Percentiles rank a stretch among this genome's conserved stretches.
Evolutionary conservation across 78 protist species (phyloP).

Genomic region (slime mould (Dictyostelium discoideum)): DNA sequence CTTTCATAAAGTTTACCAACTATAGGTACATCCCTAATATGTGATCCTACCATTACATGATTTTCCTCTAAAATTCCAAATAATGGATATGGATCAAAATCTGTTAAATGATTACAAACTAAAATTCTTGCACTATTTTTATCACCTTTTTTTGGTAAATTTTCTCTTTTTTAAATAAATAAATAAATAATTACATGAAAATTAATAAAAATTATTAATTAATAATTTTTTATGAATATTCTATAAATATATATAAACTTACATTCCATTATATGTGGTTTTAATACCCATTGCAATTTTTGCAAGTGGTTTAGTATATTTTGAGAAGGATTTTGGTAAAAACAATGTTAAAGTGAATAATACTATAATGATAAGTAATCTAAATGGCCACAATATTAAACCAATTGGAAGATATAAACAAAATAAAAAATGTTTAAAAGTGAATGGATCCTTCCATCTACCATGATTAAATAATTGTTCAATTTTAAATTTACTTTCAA

Average conservation of each 20-base stretch:
- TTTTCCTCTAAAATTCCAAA: not conserved
- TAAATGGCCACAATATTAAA: slow-evolving; percentile 15
- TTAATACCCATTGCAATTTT: slow-evolving; percentile 18
- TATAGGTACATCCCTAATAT: slow-evolving; percentile 54
- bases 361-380: not conserved
- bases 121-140: slow-evolving; percentile 18
- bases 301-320: not conserved
- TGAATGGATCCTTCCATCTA: slow-evolving; percentile 39
- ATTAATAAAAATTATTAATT: too few species aligned
- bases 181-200: too few species aligned
- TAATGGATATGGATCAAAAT: slow-evolving; percentile 72
- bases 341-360: not conserved
- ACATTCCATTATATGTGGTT: not conserved
- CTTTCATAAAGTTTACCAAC: slow-evolving; percentile 38
- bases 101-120: slow-evolving; percentile 48
- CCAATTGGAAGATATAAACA: slow-evolving; percentile 49
- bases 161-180: not conserved
- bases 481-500: not conserved
- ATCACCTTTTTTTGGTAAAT: slow-evolving; percentile 2
- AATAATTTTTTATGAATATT: too few species aligned
- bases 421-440: slow-evolving; percentile 12
- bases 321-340: slow-evolving; percentile 3
- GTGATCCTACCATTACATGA: slow-evolving; percentile 49
- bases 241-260: too few species aligned
- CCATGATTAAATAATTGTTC: slow-evolving; percentile 36